These are phyloP conservation scores for Trichothecium roseum DNA, from an alignment of 2,329 filamentous ascomycete genomes.

Conservation along the genomic window DNA sequence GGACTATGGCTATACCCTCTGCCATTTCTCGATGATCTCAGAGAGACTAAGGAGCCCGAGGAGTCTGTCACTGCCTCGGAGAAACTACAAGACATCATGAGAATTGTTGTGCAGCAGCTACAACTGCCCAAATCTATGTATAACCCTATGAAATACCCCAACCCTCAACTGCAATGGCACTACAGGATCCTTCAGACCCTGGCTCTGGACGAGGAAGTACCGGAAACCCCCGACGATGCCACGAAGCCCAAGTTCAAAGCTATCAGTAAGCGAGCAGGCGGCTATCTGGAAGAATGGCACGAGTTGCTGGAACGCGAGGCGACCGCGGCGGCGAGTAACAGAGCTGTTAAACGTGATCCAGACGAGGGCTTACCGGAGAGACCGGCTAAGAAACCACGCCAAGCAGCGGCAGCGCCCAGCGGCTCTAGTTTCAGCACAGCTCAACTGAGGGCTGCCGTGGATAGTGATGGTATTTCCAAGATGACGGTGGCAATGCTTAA, in stretches of 20 bases:
- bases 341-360: conserved; percentile 40
- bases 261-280: conserved; percentile 80
- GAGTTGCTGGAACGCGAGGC: conserved; percentile 51
- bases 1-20: conserved; percentile 84
- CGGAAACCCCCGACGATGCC: conserved; percentile 61
- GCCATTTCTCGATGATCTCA: conserved; percentile 81
- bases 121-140: conserved; percentile 81
- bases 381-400: conserved; percentile 35
- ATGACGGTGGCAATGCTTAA: conserved; percentile 45
- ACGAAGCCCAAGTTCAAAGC: conserved; percentile 78
- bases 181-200: conserved; percentile 88
- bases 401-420: conserved; percentile 17
- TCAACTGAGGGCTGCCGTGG: conserved; percentile 33
- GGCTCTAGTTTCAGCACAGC: conserved; percentile 28
- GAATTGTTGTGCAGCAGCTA: conserved; percentile 70
- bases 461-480: conserved; percentile 37
- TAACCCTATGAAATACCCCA: conserved; percentile 80
- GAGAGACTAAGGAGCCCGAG: conserved; percentile 56
- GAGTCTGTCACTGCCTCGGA: conserved; percentile 50
- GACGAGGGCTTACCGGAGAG: conserved; percentile 27
- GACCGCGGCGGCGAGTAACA: conserved; percentile 21
- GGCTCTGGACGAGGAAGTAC: conserved; percentile 84
- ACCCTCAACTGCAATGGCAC: conserved; percentile 91
- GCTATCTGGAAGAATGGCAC: conserved; percentile 70
- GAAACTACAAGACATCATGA: conserved; percentile 70